Evolutionary conservation across 2,329 filamentous ascomycete genomes (phyloP), one percentile per base, ranked within the genome.

Genomic region (Alternaria angustiovoidea): DNA sequence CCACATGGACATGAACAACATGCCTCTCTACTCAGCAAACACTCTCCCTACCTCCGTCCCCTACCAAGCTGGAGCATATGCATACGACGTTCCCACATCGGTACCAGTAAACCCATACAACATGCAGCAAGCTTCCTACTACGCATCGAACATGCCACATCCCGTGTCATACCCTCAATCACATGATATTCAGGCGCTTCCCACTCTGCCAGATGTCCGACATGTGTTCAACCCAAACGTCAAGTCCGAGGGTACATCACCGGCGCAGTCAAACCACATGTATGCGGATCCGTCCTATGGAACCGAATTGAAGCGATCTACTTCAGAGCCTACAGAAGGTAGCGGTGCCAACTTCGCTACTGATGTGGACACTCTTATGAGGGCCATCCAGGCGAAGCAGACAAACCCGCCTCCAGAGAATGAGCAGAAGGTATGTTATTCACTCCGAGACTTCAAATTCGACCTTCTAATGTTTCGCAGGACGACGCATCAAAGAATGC

Each of bases 351-450:
- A 86, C 61, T 94, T 94, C 75, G 85, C 87, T n/a, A 97, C 93
- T 0, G 88, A 92, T 60, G 89, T 97, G 38, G 94, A 97, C 75
- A 89, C 88, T 42, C 81, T 98, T 42, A 96, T 97, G 93, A 93
- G 90, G 78, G 88, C 90, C 0, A 94, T 97, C 46, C 93, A 97
- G 76, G 82, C 87, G 44, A 91, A 90, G 71, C 79, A 84, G 22
- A 80, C 83, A 14, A 76, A 77, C 18, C 73, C 80, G 8, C 68
- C 74, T 36, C 70, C 56, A 67, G 67, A 63, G 54, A 65, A 54
- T 63, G 76, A 61, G 39, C 48, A 69, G 54, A 71, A 78, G 72
- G 76, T 78, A 69, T 70, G 77, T 34, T 3, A 6, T 41, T n/a
- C 20, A 4, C n/a, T n/a, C 7, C 12, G 11, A 24, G 4, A 16